Base-by-base conservation (phyloP, 805 yeast species). In the Candida rishiriensis region DNA sequence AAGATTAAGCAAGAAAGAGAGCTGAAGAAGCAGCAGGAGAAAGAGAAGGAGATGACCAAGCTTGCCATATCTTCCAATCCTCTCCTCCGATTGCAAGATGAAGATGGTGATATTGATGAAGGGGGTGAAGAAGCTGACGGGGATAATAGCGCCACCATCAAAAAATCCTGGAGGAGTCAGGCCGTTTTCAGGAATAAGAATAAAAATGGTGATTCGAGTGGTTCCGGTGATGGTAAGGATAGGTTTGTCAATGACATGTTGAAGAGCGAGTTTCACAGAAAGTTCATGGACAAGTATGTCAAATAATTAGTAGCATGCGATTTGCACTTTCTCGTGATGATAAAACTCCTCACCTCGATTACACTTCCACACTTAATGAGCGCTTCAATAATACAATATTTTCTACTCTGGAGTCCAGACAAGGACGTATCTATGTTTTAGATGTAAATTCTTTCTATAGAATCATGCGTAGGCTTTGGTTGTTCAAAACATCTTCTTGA, bases 201-300 rank as follows among this genome's bases (percentile, higher is more conserved):
- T 15, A 52, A 55, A 16, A 51, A 55, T 30, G 39, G 35, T 10
- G 35, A 14, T 12, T 14, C 16, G 29, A 16, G 13, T 10, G 43
- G 39, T 4, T 40, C 26, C 33, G 39, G 13, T 34, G 44, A 47
- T 47, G 58, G 55, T 35, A 54, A 59, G 3, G 56, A 59, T 21
- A 46, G 43, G 9, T 54, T 54, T 29, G 56, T 53, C 10, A 60
- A 63, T 34, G 67, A 60, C 44, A 59, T 62, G 56, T 52, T 71
- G 17, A 58, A 63, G 36, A 69, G 72, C 38, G 67, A 66, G 12
- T 70, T 66, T 43, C 77, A 73, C 51, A 59, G 61, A 38, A 63
- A 65, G 21, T 73, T 73, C 43, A 59, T 73, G 59, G 63, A 68
- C 41, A 67, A 62, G 41, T 70, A 61, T 50, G 56, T 71, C 14